Percentiles rank a stretch among this genome's conserved stretches.
Conservation (phyloP, 768 basidiomycete species). For the Stropharia rugosoannulata region DNA sequence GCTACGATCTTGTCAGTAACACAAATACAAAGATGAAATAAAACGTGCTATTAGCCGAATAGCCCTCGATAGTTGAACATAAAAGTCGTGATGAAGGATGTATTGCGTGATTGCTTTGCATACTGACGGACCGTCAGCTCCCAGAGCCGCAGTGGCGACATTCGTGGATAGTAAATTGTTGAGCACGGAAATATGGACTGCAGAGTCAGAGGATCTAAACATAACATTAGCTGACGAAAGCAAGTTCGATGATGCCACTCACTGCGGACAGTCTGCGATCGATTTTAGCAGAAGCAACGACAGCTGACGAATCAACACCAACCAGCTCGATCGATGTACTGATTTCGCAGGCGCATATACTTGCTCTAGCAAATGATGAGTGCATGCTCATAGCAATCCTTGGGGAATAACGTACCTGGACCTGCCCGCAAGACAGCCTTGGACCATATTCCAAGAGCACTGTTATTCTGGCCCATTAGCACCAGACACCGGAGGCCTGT, state of each 20-base stretch:
- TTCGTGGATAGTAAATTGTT: constrained; percentile 41
- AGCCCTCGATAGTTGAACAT: constrained; percentile 38
- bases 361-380: constrained; percentile 36
- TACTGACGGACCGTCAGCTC: constrained; percentile 28
- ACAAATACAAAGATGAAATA: not conserved
- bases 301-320: constrained; percentile 54
- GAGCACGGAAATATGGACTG: constrained; percentile 50
- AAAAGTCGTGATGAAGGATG: constrained; percentile 47
- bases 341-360: constrained; percentile 39
- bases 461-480: constrained; percentile 54
- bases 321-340: constrained; percentile 47
- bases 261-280: constrained; percentile 50
- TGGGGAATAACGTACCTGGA: constrained; percentile 30
- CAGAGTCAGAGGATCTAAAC: constrained; percentile 45
- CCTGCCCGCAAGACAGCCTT: constrained; percentile 29
- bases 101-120: constrained; percentile 39
- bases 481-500: constrained; percentile 65
- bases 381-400: too few species aligned
- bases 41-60: constrained; percentile 51
- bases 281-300: constrained; percentile 51
- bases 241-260: constrained; percentile 22
- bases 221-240: not conserved
- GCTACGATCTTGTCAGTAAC: constrained; percentile 33
- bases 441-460: constrained; percentile 48
- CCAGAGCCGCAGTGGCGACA: constrained; percentile 22